Evolutionary conservation across 768 basidiomycete species (phyloP).

Genomic region (Hydnomerulius pinastri): DNA sequence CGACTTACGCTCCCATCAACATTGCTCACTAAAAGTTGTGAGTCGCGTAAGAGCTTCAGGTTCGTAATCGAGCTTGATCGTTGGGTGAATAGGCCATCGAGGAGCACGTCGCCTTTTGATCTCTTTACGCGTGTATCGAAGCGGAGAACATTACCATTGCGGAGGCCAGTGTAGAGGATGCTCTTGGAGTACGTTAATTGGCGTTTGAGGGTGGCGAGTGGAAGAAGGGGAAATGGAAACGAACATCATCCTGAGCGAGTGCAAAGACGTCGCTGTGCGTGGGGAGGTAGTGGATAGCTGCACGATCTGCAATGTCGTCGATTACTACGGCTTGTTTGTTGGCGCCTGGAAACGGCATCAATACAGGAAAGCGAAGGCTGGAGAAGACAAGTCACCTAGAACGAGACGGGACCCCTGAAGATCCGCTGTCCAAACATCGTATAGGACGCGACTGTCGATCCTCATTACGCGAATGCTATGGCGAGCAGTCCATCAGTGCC

Average conservation of each 20-base stretch:
- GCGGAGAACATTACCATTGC: conserved; percentile 58
- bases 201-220: conserved; percentile 2
- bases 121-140: conserved; percentile 57
- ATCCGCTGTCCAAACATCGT: conserved; percentile 61
- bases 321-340: conserved; percentile 53
- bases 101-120: conserved; percentile 40
- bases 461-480: conserved; percentile 21
- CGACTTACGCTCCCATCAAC: conserved; percentile 59
- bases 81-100: conserved; percentile 36
- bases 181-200: too few species aligned
- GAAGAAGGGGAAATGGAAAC: conserved; percentile 5
- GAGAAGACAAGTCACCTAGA: conserved; percentile 43
- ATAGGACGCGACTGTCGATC: conserved; percentile 40
- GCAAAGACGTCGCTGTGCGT: conserved; percentile 68
- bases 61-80: conserved; percentile 52
- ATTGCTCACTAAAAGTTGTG: conserved; percentile 56
- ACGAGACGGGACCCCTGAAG: conserved; percentile 49
- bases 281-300: conserved; percentile 40
- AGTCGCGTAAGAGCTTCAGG: conserved; percentile 49
- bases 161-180: conserved; percentile 54
- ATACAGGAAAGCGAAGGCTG: neutral
- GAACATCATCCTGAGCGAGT: conserved; percentile 53
- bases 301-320: conserved; percentile 46
- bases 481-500: neutral
- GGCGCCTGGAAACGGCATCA: conserved; percentile 44